Percentiles rank a stretch among this genome's conserved stretches.
These are phyloP conservation scores for Pistacia integerrima DNA, from an alignment of 345 rosid genomes.

Conservation along the genomic window DNA sequence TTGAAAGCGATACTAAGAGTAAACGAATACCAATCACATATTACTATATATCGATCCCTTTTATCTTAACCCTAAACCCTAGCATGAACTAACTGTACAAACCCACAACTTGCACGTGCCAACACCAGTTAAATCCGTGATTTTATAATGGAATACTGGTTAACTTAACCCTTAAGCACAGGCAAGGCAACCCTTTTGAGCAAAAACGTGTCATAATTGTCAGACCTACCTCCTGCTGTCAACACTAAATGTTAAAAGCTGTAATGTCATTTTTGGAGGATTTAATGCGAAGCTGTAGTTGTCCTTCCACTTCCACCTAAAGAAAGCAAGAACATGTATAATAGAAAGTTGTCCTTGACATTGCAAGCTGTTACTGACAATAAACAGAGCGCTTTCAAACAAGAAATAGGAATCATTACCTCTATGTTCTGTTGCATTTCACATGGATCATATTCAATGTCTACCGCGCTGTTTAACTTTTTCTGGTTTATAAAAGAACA, in stretches of 20 bases:
- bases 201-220: background rate
- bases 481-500: background rate
- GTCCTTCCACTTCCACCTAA: background rate
- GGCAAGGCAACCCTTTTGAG: background rate
- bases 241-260: constrained; percentile 14
- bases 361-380: constrained; percentile 13
- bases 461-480: background rate
- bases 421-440: constrained; percentile 1
- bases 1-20: too few species aligned
- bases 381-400: background rate
- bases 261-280: background rate
- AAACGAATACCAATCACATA: too few species aligned
- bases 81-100: too few species aligned
- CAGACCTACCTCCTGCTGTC: background rate
- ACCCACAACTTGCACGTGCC: too few species aligned
- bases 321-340: background rate
- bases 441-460: constrained; percentile 6
- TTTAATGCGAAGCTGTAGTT: background rate
- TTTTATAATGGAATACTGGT: background rate
- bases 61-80: too few species aligned
- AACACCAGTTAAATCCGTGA: too few species aligned
- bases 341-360: background rate
- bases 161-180: background rate
- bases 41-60: too few species aligned
- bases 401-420: background rate